Conservation (phyloP, 2,329 filamentous ascomycete species). For the Fonsecaea pedrosoi region DNA sequence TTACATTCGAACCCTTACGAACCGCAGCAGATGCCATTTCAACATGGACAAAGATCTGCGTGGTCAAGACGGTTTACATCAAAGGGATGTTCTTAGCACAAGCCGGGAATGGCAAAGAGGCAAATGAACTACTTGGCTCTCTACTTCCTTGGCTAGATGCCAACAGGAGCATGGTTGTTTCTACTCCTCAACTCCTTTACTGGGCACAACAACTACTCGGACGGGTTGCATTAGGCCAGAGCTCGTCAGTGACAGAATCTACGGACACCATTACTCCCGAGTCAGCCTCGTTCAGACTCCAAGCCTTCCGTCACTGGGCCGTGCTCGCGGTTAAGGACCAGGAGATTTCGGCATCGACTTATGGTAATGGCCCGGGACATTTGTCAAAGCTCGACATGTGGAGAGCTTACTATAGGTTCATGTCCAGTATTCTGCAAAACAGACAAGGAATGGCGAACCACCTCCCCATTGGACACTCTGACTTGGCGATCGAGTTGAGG, state of each 20-base stretch:
- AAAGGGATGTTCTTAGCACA: conserved; percentile 63
- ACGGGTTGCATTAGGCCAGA: conserved; percentile 72
- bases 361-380: conserved; percentile 35
- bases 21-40: conserved; percentile 34
- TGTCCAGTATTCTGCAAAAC: conserved; percentile 76
- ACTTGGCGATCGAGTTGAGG: conserved; percentile 78
- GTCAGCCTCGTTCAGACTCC: conserved; percentile 48
- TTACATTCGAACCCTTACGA: conserved; percentile 29
- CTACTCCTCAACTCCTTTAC: conserved; percentile 71
- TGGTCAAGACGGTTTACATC: conserved; percentile 78
- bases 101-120: conserved; percentile 54
- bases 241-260: conserved; percentile 23
- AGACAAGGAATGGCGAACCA: conserved; percentile 26
- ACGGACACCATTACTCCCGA: conserved; percentile 12
- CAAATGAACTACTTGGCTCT: conserved; percentile 70
- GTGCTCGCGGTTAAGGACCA: conserved; percentile 31
- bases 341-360: conserved; percentile 30
- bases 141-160: conserved; percentile 66
- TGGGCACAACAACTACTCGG: conserved; percentile 82
- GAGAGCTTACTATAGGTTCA: conserved; percentile 80
- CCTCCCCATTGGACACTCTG: conserved; percentile 55
- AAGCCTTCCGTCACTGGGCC: conserved; percentile 57
- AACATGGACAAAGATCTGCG: conserved; percentile 84
- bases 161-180: conserved; percentile 48
- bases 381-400: conserved; percentile 72